Evolutionary conservation across 2,329 filamentous ascomycete genomes (phyloP).

Genomic region (Fusarium udum): DNA sequence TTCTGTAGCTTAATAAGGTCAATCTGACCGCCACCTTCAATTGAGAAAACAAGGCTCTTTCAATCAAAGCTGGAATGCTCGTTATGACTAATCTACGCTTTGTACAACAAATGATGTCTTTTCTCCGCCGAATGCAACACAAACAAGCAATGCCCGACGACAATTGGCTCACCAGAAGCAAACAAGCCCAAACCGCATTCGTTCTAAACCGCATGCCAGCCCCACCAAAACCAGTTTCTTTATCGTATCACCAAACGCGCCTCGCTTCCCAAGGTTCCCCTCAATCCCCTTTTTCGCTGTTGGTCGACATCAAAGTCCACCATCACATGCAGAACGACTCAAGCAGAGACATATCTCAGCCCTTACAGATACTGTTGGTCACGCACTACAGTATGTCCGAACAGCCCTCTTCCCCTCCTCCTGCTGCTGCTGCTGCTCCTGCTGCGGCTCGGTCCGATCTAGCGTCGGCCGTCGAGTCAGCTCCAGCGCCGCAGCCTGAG

Average conservation of each 20-base stretch:
- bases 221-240: neutral
- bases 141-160: neutral
- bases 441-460: constrained; percentile 22
- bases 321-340: neutral
- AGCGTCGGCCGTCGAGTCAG: constrained; percentile 16
- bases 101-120: too few relatives aligned
- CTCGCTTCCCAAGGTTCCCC: neutral
- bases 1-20: too few relatives aligned
- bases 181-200: neutral
- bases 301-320: neutral
- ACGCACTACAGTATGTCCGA: constrained; percentile 7
- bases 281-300: neutral
- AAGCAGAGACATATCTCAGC: neutral
- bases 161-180: neutral
- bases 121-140: neutral
- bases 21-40: too few relatives aligned
- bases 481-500: constrained; percentile 24
- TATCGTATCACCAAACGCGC: neutral
- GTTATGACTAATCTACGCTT: too few relatives aligned
- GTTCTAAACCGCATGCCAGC: neutral
- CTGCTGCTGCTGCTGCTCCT: neutral
- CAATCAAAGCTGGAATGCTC: too few relatives aligned
- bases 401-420: neutral
- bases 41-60: too few relatives aligned
- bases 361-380: neutral